These are phyloP conservation scores for Neurospora cerealis DNA, from an alignment of 495 filamentous ascomycete species.

Conservation along the genomic window DNA sequence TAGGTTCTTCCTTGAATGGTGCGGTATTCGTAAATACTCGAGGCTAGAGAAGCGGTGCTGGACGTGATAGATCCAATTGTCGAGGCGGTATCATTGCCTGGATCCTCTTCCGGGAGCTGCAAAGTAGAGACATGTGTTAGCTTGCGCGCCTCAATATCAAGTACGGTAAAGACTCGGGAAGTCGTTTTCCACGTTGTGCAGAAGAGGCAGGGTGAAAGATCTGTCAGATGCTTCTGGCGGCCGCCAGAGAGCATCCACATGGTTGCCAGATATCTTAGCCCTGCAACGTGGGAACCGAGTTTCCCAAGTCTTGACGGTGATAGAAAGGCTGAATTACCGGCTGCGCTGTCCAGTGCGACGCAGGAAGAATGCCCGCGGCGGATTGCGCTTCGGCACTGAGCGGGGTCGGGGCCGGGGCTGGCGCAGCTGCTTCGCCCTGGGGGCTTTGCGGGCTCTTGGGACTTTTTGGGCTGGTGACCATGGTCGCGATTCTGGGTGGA, in stretches of 20 bases:
- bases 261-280: no score
- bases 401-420: not conserved
- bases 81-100: not conserved
- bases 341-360: not conserved
- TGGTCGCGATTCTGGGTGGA: not conserved
- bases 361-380: not conserved
- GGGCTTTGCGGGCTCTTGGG: not conserved
- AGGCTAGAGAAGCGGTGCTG: conserved; percentile 23
- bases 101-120: not conserved
- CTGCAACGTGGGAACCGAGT: no score
- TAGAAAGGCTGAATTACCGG: not conserved
- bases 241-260: no score
- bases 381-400: not conserved
- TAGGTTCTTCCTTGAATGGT: conserved; percentile 19
- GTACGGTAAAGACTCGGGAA: no score
- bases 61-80: not conserved
- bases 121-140: not conserved
- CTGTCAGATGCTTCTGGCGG: no score
- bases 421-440: not conserved
- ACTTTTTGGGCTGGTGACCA: not conserved
- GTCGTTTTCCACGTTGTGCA: no score
- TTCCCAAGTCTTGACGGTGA: no score
- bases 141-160: not conserved
- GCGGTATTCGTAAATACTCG: conserved; percentile 24
- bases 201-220: no score